These are phyloP conservation scores for Lipomyces yarrowii DNA, from an alignment of 1,139 yeast genomes.

Conservation along the genomic window DNA sequence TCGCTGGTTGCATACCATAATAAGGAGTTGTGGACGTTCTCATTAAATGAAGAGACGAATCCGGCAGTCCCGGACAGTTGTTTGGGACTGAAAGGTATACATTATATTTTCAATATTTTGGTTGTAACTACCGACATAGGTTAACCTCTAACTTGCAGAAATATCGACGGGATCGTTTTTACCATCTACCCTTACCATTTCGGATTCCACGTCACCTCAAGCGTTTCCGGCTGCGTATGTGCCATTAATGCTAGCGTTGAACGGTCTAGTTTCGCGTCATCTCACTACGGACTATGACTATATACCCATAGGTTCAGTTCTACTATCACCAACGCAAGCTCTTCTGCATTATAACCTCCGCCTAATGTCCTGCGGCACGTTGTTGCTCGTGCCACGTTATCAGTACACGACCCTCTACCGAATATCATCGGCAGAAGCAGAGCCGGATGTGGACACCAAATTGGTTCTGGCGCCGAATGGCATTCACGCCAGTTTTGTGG, in stretches of 20 bases:
- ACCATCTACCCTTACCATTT: conserved; percentile 27
- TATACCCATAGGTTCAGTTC: conserved; percentile 28
- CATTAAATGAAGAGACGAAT: conserved; percentile 15
- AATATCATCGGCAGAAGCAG: conserved; percentile 8
- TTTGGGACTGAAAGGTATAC: conserved; percentile 28
- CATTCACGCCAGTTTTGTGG: conserved; percentile 15
- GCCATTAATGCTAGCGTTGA: conserved; percentile 29
- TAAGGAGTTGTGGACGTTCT: conserved; percentile 32
- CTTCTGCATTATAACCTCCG: conserved; percentile 19
- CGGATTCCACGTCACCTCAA: conserved; percentile 22
- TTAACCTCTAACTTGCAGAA: conserved; percentile 10
- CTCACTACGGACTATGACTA: conserved; percentile 26
- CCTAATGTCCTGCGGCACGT: conserved; percentile 25
- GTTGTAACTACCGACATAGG: too few relatives aligned
- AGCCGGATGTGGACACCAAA: conserved; percentile 14
- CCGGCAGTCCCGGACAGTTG: conserved; percentile 24
- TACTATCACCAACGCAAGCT: conserved; percentile 20
- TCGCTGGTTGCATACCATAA: conserved; percentile 22
- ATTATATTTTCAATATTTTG: not conserved
- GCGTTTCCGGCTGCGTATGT: conserved; percentile 28
- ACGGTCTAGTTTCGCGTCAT: conserved; percentile 22
- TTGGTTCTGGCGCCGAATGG: conserved; percentile 30
- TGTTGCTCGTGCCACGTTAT: conserved; percentile 24
- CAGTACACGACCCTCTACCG: conserved; percentile 13
- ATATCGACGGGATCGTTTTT: conserved; percentile 31